Evolutionary conservation across 345 rosid species (phyloP).

Genomic region (Barbarea vulgaris): DNA sequence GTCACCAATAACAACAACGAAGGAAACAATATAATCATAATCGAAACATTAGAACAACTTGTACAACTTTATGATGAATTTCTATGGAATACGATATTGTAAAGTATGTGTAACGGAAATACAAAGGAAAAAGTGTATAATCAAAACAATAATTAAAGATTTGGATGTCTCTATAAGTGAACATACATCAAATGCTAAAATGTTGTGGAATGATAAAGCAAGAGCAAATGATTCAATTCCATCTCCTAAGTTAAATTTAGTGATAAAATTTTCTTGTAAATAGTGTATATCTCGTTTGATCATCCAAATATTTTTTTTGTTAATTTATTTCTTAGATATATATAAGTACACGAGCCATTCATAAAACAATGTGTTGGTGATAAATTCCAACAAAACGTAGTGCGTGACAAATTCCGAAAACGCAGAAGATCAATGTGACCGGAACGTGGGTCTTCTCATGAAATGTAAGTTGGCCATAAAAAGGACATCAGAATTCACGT

Average conservation of each 20-base stretch:
- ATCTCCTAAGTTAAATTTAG: neutral
- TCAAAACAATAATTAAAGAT: neutral
- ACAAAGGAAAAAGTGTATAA: too few relatives aligned
- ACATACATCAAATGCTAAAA: neutral
- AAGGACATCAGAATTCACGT: constrained; percentile 22
- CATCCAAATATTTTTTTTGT: neutral
- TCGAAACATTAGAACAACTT: neutral
- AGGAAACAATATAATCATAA: neutral
- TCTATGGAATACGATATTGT: neutral
- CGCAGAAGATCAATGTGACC: constrained; percentile 32
- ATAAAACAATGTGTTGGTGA: constrained; percentile 8
- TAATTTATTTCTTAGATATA: neutral
- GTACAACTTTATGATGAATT: too few relatives aligned
- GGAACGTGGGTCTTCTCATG: constrained; percentile 37
- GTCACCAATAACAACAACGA: neutral
- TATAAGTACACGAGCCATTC: neutral
- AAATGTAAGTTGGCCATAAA: constrained; percentile 29
- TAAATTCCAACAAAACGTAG: constrained; percentile 24
- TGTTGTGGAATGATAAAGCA: neutral
- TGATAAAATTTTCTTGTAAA: neutral
- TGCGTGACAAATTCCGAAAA: constrained; percentile 18
- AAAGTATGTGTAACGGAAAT: too few relatives aligned
- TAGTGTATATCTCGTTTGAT: neutral
- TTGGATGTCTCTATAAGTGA: neutral
- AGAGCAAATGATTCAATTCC: neutral